Percentiles rank a stretch among this genome's conserved stretches.
phyloP scores from a whole-genome alignment of 164 flowering plant species.

The Sedum album region DNA sequence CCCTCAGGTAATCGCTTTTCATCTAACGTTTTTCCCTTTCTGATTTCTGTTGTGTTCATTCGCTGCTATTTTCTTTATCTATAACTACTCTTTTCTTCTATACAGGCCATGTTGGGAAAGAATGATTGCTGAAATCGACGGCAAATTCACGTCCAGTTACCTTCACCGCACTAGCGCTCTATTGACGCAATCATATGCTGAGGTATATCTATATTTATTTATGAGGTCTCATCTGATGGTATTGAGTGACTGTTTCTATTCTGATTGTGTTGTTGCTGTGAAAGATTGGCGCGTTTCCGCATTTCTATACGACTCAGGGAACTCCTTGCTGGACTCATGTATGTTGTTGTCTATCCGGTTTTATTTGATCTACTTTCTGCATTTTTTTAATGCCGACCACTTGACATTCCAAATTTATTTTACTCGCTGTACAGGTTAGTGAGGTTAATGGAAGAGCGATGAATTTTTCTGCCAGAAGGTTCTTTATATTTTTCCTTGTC shows the following conservation, averaged over 20 bases:
- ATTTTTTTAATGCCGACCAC: too few relatives aligned
- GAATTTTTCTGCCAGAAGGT: background rate
- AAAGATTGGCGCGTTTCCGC: slow-evolving; percentile 5
- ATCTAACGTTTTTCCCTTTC: background rate
- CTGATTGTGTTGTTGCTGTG: background rate
- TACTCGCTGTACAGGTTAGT: background rate
- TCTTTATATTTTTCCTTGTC: background rate
- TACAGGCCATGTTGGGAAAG: background rate
- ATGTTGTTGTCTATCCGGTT: background rate
- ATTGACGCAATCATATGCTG: background rate
- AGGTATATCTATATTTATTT: background rate
- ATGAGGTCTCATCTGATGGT: too few relatives aligned
- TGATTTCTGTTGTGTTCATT: too few relatives aligned
- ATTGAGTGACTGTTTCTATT: too few relatives aligned
- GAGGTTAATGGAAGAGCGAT: background rate
- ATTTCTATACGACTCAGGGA: slow-evolving; percentile 2
- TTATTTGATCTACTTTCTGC: too few relatives aligned
- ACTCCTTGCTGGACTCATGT: background rate
- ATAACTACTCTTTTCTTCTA: background rate
- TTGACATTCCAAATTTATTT: background rate
- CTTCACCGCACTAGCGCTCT: background rate
- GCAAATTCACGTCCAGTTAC: background rate
- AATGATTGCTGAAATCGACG: background rate
- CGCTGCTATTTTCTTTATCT: too few relatives aligned
- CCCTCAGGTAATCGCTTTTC: background rate